Evolutionary conservation across 345 rosid species (phyloP), one percentile per base, ranked within the genome.

Genomic region (Durio zibethinus): DNA sequence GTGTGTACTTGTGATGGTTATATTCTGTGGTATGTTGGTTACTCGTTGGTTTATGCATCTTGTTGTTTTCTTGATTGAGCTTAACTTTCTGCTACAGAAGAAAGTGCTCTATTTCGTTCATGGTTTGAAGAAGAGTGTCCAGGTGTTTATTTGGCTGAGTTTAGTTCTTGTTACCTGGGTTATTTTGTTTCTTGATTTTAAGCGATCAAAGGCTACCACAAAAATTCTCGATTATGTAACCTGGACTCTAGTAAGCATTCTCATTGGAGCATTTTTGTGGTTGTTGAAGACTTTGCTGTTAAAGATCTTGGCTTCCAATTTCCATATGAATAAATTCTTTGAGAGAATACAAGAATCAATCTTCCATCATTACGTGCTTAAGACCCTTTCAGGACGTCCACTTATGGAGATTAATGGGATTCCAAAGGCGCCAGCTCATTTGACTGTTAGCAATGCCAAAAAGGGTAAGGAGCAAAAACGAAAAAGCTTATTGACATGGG

Each of bases 341-440:
- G 98, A 94, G 77, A 85, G 98, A 71, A 93, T 91, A 75, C 98
- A 94, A 84, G 98, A 91, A 65, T 91, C 97, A 3, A 79, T 94
- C 73, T 93, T 93, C 75, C 87, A 93, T 84, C 97, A 94, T 50
- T 94, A 94, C 78, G 73, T 94, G 76, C 81, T 94, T 42, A 89
- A 87, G 77, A 90, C 95, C 5, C 90, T 94, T 45, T 90, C 95
- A 0, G 98, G 98, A 70, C 89, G 80, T 52, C 91, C 98, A 0
- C 86, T 93, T 18, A 81, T 93, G 84, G 88, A 85, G 85, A 89
- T 82, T 45, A 90, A 89, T 85, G 88, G 40, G 62, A 20, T 88
- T 62, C 87, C 87, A 14, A 86, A 83, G 73, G 85, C 78, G 16
- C 81, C 87, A 11, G 92, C 87, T 21, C 84, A 83, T 36, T 64